Evolutionary conservation across 2,329 filamentous ascomycete species (phyloP), one percentile per base, ranked within the genome.

Genomic region (Scytalidium sp.): DNA sequence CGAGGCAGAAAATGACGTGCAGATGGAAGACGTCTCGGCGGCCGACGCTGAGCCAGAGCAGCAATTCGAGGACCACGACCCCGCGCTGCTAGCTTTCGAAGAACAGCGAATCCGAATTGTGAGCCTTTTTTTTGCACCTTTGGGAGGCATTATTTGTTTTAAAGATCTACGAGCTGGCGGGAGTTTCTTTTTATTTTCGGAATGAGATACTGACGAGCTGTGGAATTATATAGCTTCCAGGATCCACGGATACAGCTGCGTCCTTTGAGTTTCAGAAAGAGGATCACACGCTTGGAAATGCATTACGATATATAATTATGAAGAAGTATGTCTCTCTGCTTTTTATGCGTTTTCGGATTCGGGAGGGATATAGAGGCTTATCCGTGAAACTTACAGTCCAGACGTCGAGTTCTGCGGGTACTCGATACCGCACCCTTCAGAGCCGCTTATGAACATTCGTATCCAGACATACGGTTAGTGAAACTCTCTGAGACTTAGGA

Each of bases 361-460:
- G n/a, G n/a, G n/a, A n/a, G n/a, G n/a, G n/a, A n/a, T n/a, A n/a
- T n/a, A n/a, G n/a, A n/a, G n/a, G n/a, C n/a, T n/a, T n/a, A n/a
- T n/a, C n/a, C n/a, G n/a, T n/a, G n/a, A n/a, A 41, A 50, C 25
- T 29, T 10, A 39, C 57, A 97, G 93, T 69, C 93, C 94, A 23
- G 84, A 94, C 56, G 94, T 99, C 52, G 94, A 99, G 69, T 97
- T 99, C 72, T 97, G 94, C 71, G 94, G 93, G 53, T 99, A 99
- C 70, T 90, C 93, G 7, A 97, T 99, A 54, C 94, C 94, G 23
- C 94, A 99, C 71, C 94, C 94, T 45, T 96, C 92, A 36, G 94
- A 99, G 71, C 76, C 85, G 39, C 94, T 96, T 73, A 96, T 99
- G 93, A 96, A 97, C 65, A 76, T 99, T 54, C 84, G 94, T 63